Conservation (phyloP, 1,284 basidiomycete species). For the Pyrrhoderma noxium region DNA sequence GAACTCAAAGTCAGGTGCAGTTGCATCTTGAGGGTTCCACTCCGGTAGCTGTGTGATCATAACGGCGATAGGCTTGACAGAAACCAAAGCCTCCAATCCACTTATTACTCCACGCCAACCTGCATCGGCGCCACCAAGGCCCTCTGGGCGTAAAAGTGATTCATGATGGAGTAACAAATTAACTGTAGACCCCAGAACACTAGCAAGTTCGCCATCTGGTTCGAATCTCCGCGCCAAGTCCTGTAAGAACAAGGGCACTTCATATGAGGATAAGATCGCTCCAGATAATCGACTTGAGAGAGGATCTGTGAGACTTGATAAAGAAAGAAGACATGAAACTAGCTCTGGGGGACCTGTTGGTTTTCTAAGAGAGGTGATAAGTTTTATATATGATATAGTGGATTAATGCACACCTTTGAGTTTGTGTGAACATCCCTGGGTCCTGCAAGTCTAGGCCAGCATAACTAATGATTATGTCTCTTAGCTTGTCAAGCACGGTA, state of each 20-base stretch:
- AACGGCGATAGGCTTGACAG: slow-evolving; percentile 76
- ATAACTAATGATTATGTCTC: slow-evolving; percentile 83
- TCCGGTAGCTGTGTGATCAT: slow-evolving; percentile 68
- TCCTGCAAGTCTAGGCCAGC: slow-evolving; percentile 86
- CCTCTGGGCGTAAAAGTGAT: slow-evolving; percentile 55
- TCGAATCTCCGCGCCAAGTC: slow-evolving; percentile 68
- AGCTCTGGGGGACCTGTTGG: slow-evolving; percentile 72
- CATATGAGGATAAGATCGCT: slow-evolving; percentile 37
- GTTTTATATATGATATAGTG: slow-evolving; percentile 7
- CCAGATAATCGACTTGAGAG: slow-evolving; percentile 39
- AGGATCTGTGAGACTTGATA: slow-evolving; percentile 56
- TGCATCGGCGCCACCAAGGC: slow-evolving; percentile 59
- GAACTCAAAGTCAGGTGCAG: slow-evolving; percentile 56
- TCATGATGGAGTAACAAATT: slow-evolving; percentile 51
- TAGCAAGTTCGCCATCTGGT: slow-evolving; percentile 34
- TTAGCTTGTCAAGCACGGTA: slow-evolving; percentile 61
- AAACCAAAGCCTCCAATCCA: slow-evolving; percentile 75
- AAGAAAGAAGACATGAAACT: slow-evolving; percentile 64
- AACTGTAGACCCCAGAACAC: slow-evolving; percentile 46
- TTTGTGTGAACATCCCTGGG: slow-evolving; percentile 91
- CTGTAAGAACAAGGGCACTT: slow-evolving; percentile 64
- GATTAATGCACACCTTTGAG: slow-evolving; percentile 49
- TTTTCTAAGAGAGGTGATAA: slow-evolving; percentile 39
- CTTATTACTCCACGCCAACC: slow-evolving; percentile 84
- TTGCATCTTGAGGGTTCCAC: slow-evolving; percentile 60